Conservation (phyloP, 208 protist genomes). For the Trypanosoma theileri region DNA sequence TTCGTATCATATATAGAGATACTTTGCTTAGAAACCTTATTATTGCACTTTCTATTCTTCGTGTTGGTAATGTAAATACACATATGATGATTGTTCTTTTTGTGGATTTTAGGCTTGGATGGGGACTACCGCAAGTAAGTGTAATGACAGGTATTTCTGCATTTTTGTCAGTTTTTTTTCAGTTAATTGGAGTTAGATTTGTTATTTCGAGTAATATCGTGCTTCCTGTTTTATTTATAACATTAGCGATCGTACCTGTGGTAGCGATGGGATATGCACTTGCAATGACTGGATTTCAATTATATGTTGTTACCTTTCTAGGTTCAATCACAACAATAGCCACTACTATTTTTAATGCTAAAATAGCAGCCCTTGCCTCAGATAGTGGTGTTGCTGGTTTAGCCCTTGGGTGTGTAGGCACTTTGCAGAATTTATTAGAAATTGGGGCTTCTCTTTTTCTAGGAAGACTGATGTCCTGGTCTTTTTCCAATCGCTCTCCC, state of each 20-base stretch:
- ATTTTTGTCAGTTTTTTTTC: constrained; percentile 30
- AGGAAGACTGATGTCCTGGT: constrained; percentile 38
- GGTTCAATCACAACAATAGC: constrained; percentile 22
- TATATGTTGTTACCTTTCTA: constrained; percentile 33
- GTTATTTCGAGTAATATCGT: constrained; percentile 33
- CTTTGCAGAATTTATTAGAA: constrained; percentile 39
- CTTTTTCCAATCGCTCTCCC: constrained; percentile 21
- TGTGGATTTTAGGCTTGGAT: constrained; percentile 36
- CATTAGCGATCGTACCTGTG: constrained; percentile 19
- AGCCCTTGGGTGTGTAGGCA: constrained; percentile 38
- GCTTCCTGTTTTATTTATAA: constrained; percentile 26
- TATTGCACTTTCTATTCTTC: constrained; percentile 33
- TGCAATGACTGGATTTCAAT: constrained; percentile 23
- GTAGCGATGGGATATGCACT: constrained; percentile 26
- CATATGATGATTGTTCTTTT: constrained; percentile 54
- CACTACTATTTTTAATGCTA: constrained; percentile 38
- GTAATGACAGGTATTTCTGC: constrained; percentile 30
- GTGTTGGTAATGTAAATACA: constrained; percentile 43
- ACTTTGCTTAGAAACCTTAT: constrained; percentile 27
- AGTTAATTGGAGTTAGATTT: constrained; percentile 34
- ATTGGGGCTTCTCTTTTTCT: constrained; percentile 34
- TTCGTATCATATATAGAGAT: constrained; percentile 24
- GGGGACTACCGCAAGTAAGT: constrained; percentile 36
- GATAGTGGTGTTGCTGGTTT: constrained; percentile 33
- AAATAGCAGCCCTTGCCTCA: constrained; percentile 34